These are phyloP conservation scores for Lanmaoa rubissima DNA, from an alignment of 768 basidiomycete species.

Conservation along the genomic window DNA sequence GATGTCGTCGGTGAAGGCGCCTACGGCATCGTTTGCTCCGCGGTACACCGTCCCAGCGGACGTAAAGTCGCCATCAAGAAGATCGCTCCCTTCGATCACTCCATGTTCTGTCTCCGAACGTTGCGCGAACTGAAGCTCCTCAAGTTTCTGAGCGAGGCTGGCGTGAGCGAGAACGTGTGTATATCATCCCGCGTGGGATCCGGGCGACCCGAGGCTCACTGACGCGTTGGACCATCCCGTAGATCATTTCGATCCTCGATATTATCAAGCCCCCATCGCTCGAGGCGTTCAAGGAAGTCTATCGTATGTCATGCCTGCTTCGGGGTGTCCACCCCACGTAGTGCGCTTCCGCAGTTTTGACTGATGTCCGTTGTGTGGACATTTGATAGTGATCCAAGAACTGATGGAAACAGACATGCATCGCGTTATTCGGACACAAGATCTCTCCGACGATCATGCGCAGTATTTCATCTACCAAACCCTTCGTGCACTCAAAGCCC, in stretches of 20 bases:
- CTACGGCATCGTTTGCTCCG: slow-evolving; percentile 94
- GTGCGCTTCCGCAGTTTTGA: neutral
- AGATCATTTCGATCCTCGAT: slow-evolving; percentile 90
- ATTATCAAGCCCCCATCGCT: slow-evolving; percentile 79
- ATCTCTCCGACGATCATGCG: slow-evolving; percentile 92
- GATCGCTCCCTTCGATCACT: slow-evolving; percentile 93
- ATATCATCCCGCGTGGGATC: neutral
- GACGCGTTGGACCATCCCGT: neutral
- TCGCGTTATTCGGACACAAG: slow-evolving; percentile 92
- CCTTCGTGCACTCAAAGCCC: slow-evolving; percentile 89
- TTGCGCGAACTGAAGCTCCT: slow-evolving; percentile 81
- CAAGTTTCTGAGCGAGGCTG: slow-evolving; percentile 83
- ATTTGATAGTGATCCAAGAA: slow-evolving; percentile 74
- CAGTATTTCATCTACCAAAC: slow-evolving; percentile 96
- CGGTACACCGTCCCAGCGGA: slow-evolving; percentile 80
- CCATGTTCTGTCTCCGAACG: slow-evolving; percentile 93
- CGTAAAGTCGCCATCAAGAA: slow-evolving; percentile 97
- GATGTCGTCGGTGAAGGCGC: slow-evolving; percentile 90
- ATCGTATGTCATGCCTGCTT: slow-evolving; percentile 44
- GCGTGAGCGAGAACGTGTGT: slow-evolving; percentile 82
- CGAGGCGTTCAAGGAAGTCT: slow-evolving; percentile 87
- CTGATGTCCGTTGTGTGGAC: neutral
- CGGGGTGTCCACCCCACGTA: neutral
- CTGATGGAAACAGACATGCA: slow-evolving; percentile 97
- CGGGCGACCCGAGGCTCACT: neutral